Base-by-base conservation (phyloP, 148 eudicot species). In the Suaeda aralocaspica region DNA sequence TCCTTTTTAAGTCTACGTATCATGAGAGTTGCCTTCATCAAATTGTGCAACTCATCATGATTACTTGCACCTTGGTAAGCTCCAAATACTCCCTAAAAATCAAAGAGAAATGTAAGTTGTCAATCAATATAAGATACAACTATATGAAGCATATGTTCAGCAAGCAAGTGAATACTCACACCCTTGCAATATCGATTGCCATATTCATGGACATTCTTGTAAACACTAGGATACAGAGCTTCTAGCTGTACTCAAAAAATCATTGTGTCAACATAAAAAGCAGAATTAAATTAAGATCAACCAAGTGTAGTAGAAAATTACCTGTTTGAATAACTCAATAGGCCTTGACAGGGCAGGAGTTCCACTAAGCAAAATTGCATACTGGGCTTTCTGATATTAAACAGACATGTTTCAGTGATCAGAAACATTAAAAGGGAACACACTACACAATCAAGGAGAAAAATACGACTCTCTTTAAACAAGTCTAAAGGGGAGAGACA, bases 281-380 rank as follows among this genome's bases (percentile, higher is more conserved):
- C 24, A 34, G 45, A 55, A 57, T 26, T 10, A n/a, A 44, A 69
- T 48, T 21, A 62, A 30, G 66, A 12, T 45, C 33, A 28, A 73
- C 28, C 34, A 58, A 18, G 39, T 22, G 28, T 59, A 67, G 34
- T 2, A 71, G 53, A 51, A 59, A 62, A 24, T 24, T 59, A 88
- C 98, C 98, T 93, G 98, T 83, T 90, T 93, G 79, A 80, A 86
- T 59, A 93, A 74, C 74, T 93, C 98, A 76, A 90, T 90, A 51
- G 98, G 98, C 62, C 98, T 81, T n/a, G 98, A 93, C 46, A 93
- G 79, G 73, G 98, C 98, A 64, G 98, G 98, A 78, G 98, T 93
- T 74, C 98, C 98, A 74, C 96, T 93, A 28, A 93, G 92, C 85
- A 93, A 79, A 59, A 93, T 85, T 63, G 76, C 84, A 72, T 87